These are phyloP conservation scores for Pistacia vera DNA, from an alignment of 345 rosid genomes.

Conservation along the genomic window DNA sequence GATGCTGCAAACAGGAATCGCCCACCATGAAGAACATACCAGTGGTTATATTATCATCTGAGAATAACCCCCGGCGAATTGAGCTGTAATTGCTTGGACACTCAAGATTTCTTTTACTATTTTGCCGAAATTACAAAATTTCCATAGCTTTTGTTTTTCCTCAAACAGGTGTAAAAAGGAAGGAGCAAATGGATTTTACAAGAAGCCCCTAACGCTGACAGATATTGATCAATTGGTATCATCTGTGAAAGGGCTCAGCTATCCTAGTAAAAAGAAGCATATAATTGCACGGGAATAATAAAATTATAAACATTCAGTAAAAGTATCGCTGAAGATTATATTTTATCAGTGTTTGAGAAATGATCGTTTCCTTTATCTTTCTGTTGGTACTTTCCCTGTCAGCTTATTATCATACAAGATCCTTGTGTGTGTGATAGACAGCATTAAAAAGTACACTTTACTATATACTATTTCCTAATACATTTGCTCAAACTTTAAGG, in stretches of 20 bases:
- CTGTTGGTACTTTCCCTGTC: not conserved
- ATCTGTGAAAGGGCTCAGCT: not conserved
- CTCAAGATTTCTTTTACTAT: not conserved
- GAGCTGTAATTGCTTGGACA: slow-evolving; percentile 20
- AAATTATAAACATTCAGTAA: no score
- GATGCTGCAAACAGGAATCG: slow-evolving; percentile 28
- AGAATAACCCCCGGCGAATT: slow-evolving; percentile 25
- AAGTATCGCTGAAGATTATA: no score
- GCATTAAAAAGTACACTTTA: not conserved
- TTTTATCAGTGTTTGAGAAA: no score
- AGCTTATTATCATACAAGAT: not conserved
- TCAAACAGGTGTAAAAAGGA: slow-evolving; percentile 32
- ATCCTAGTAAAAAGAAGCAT: not conserved
- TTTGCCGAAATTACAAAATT: not conserved
- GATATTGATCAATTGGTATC: slow-evolving; percentile 20
- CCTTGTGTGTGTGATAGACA: not conserved
- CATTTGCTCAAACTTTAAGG: not conserved
- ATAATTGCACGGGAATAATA: not conserved
- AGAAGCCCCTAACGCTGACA: slow-evolving; percentile 17
- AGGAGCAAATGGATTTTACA: slow-evolving; percentile 26
- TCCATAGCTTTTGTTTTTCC: not conserved
- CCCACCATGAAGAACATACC: slow-evolving; percentile 28
- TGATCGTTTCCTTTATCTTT: no score
- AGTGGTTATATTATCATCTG: slow-evolving; percentile 39
- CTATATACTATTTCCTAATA: not conserved